These are phyloP conservation scores for Aspergillus carbonarius DNA, from an alignment of 2,329 filamentous ascomycete genomes.

Conservation along the genomic window DNA sequence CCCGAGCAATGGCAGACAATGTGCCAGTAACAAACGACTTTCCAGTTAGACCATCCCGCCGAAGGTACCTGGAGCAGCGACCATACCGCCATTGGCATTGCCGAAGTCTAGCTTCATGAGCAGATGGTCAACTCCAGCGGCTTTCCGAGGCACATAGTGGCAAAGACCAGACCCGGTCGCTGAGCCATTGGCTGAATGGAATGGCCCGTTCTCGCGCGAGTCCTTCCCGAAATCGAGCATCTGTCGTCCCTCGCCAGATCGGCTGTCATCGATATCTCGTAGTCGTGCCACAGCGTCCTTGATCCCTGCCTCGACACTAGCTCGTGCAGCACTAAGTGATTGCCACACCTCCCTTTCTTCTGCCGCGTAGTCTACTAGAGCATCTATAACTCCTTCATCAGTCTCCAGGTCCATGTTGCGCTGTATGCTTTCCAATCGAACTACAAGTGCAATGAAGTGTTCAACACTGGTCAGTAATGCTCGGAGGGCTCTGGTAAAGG, in stretches of 20 bases:
- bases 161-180: slow-evolving; percentile 15
- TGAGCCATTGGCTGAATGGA: slow-evolving; percentile 27
- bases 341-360: slow-evolving; percentile 69
- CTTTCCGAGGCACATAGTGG: slow-evolving; percentile 67
- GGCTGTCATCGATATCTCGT: slow-evolving; percentile 60
- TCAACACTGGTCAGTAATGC: slow-evolving; percentile 61
- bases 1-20: not conserved
- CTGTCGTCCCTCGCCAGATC: slow-evolving; percentile 43
- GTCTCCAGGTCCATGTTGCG: slow-evolving; percentile 75
- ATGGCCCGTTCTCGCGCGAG: slow-evolving; percentile 26
- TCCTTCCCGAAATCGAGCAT: slow-evolving; percentile 31
- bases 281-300: slow-evolving; percentile 59
- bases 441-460: slow-evolving; percentile 73
- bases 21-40: not conserved
- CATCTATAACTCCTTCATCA: slow-evolving; percentile 78
- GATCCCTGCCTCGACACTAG: slow-evolving; percentile 65
- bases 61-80: not conserved
- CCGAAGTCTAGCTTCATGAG: slow-evolving; percentile 83
- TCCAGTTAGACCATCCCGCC: not conserved
- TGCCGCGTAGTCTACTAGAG: slow-evolving; percentile 66
- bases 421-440: slow-evolving; percentile 74
- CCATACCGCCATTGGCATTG: slow-evolving; percentile 21
- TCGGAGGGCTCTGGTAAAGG: slow-evolving; percentile 42
- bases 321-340: slow-evolving; percentile 64
- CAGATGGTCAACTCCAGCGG: slow-evolving; percentile 78